Evolutionary conservation across 257 asterid species (phyloP), one percentile per base, ranked within the genome.

Genomic region (Haberlea rhodopensis): DNA sequence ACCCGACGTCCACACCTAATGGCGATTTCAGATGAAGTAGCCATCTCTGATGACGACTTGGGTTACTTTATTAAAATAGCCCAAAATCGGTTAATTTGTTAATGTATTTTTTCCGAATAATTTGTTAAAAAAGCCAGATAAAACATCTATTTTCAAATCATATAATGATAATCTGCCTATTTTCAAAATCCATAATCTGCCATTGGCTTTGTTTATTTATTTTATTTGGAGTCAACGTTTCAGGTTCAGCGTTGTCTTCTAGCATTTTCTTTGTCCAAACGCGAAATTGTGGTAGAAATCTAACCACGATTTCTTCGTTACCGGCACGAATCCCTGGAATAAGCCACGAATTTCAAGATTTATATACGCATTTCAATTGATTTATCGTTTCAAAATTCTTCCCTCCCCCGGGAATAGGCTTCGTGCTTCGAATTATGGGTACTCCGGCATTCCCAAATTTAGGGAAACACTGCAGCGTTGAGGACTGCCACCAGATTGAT

Each of bases 381-480:
- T 52, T 43, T 63, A 16, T n/a, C 46, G 63, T 48, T 3, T 61
- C 62, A 0, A 25, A 45, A 9, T 53, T 57, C 23, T 37, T 20
- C 69, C 53, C 22, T 24, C 64, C 45, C 64, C 56, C n/a, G n/a
- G 61, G 55, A 65, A 59, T 70, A 29, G 8, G 40, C 43, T 54
- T 7, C 54, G 22, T 55, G 45, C n/a, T 62, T 43, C 21, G 54
- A 24, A 40, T 29, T n/a, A 94, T 94, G 99, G 99, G 99, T 56
- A 94, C 99, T 24, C 51, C 51, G 20, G 51, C 51, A 43, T 43
- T 43, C 8, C 51, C 51, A 43, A 43, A 43, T 43, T 16, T 43
- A 16, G 51, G 51, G 0, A 40, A 43, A 15, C 51, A 43, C 51
- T 43, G 51, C 51, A 43, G 51, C 51, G 51, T 43, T 43, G 51